Percentiles rank a stretch among this genome's conserved stretches.
These are phyloP conservation scores for Fusarium veterinarium DNA, from an alignment of 2,329 filamentous ascomycete species.

Conservation along the genomic window DNA sequence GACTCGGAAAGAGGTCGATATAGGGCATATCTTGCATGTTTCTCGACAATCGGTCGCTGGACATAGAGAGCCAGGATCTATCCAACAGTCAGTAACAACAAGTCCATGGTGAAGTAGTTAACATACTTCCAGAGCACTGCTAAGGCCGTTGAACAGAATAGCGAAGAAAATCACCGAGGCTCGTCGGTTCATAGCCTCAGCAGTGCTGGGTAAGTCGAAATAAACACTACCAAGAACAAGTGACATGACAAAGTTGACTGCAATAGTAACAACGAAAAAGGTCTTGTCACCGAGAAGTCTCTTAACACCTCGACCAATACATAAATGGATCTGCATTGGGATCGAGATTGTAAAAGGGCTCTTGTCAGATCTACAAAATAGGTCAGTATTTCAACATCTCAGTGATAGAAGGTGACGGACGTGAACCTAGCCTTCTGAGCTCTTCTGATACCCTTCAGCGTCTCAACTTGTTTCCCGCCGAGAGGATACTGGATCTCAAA, in stretches of 20 bases:
- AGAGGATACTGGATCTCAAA: conserved; percentile 42
- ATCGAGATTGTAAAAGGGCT: conserved; percentile 59
- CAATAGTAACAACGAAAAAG: conserved; percentile 25
- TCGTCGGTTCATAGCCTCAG: conserved; percentile 14
- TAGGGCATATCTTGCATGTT: conserved; percentile 48
- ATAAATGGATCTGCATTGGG: conserved; percentile 57
- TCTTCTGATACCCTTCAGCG: conserved; percentile 8
- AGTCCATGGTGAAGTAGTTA: fast-evolving
- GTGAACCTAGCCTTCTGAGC: conserved; percentile 26
- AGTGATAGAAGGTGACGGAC: too few relatives aligned
- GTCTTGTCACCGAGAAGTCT: conserved; percentile 35
- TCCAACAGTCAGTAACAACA: not conserved
- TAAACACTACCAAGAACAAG: conserved; percentile 33
- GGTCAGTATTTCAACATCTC: too few relatives aligned
- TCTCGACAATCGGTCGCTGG: conserved; percentile 48
- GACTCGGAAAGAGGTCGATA: conserved; percentile 48
- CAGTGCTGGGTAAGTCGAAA: conserved; percentile 9
- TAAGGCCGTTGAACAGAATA: conserved; percentile 34
- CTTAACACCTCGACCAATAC: conserved; percentile 48
- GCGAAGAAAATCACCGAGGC: conserved; percentile 28
- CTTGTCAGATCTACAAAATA: not conserved
- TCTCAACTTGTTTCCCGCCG: conserved; percentile 33
- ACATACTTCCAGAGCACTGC: conserved; percentile 10
- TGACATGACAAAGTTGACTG: conserved; percentile 22
- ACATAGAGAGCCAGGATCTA: conserved; percentile 40